phyloP scores from a whole-genome alignment of 345 rosid species.

The Noccaea caerulescens region DNA sequence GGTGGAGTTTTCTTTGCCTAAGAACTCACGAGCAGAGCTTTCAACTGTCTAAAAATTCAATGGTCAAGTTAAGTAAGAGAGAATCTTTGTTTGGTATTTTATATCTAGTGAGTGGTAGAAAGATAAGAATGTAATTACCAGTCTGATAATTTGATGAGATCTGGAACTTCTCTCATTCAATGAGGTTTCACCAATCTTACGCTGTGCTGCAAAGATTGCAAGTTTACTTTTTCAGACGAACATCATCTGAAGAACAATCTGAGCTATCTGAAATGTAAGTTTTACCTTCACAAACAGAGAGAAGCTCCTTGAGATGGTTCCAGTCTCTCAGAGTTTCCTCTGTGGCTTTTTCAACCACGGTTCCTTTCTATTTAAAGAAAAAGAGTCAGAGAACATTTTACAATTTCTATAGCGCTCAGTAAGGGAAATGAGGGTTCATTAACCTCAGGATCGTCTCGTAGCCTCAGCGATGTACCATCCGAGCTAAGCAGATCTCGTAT shows the following conservation, averaged over 20 bases:
- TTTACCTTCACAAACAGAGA: constrained; percentile 89
- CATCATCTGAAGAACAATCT: neutral
- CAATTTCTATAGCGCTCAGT: neutral
- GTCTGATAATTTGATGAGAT: constrained; percentile 95
- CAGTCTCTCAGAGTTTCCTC: constrained; percentile 83
- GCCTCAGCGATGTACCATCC: constrained; percentile 70
- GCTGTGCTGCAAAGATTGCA: constrained; percentile 64
- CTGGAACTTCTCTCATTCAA: constrained; percentile 92
- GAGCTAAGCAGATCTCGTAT: constrained; percentile 80
- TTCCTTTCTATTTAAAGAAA: constrained; percentile 68
- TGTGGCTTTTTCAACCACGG: constrained; percentile 76
- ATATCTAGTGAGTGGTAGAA: constrained; percentile 27
- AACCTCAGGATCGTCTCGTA: constrained; percentile 94
- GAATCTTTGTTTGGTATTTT: neutral
- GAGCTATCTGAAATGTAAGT: constrained; percentile 4
- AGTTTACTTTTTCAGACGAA: neutral
- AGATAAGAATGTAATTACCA: constrained; percentile 50
- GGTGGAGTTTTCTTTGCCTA: constrained; percentile 91
- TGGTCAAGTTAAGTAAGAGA: constrained; percentile 17
- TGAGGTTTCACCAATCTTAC: constrained; percentile 86
- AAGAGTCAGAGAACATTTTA: constrained; percentile 1
- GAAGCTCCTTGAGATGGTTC: constrained; percentile 84
- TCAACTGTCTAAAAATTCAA: constrained; percentile 71
- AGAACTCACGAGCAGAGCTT: constrained; percentile 95
- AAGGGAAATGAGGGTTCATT: neutral